Evolutionary conservation across 345 rosid species (phyloP).

Genomic region (Corymbia maculata): DNA sequence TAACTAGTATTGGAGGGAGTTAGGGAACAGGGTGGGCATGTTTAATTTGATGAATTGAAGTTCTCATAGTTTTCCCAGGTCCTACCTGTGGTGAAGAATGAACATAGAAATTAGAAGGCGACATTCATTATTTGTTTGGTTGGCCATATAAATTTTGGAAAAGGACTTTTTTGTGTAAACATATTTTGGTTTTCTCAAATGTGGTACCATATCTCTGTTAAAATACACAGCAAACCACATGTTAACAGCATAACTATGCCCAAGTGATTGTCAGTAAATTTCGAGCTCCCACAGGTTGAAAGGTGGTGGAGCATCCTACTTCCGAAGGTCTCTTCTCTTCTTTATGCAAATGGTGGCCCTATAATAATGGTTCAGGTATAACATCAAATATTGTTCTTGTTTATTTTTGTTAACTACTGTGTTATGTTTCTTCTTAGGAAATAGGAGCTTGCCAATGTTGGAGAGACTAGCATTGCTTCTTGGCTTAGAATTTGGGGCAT

Average conservation of each 20-base stretch:
- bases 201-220: background rate
- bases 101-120: background rate
- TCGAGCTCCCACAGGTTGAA: slow-evolving; percentile 42
- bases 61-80: background rate
- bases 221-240: background rate
- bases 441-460: background rate
- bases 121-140: background rate
- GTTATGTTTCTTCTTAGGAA: background rate
- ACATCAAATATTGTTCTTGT: background rate
- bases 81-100: background rate
- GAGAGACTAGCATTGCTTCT: background rate
- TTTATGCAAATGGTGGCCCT: slow-evolving; percentile 82
- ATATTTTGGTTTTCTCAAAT: background rate
- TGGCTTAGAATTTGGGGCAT: background rate
- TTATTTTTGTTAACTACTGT: background rate
- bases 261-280: background rate
- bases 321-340: slow-evolving; percentile 58
- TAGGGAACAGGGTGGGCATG: background rate
- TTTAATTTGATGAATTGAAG: background rate
- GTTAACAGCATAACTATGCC: background rate
- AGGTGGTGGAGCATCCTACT: slow-evolving; percentile 81
- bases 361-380: slow-evolving; percentile 87
- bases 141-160: background rate
- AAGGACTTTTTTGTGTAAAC: background rate
- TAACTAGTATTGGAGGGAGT: background rate